These are phyloP conservation scores for Myxozyma geophila DNA, from an alignment of 805 yeast genomes.

Conservation along the genomic window DNA sequence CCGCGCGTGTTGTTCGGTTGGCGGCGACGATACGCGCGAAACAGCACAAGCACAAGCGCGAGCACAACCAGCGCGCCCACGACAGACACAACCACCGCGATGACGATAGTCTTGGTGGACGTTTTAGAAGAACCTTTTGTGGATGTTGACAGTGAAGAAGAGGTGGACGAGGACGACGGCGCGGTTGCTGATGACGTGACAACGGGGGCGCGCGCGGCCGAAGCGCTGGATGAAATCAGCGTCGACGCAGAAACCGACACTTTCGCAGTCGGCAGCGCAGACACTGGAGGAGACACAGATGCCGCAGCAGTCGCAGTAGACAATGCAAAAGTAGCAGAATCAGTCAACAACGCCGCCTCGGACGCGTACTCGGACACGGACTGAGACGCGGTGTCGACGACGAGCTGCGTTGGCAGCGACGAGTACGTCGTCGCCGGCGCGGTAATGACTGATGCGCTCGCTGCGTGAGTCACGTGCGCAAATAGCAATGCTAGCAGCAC, in stretches of 20 bases:
- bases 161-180: conserved; percentile 4
- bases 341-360: background rate
- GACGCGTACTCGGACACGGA: background rate
- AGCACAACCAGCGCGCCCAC: conserved; percentile 8
- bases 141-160: background rate
- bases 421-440: conserved; percentile 5
- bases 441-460: conserved; percentile 4
- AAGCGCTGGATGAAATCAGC: background rate
- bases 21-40: conserved; percentile 3
- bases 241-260: background rate
- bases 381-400: conserved; percentile 6
- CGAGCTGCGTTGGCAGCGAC: conserved; percentile 15
- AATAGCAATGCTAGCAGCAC: conserved; percentile 3
- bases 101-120: conserved; percentile 4
- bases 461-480: background rate
- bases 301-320: background rate
- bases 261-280: background rate
- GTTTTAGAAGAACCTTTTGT: background rate
- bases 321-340: background rate
- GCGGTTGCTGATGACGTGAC: conserved; percentile 7
- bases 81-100: conserved; percentile 20
- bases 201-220: background rate
- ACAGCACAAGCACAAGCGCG: conserved; percentile 8
- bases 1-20: background rate
- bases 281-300: background rate